phyloP scores from a whole-genome alignment of 2,329 filamentous ascomycete genomes.

The Aureobasidium sp. region DNA sequence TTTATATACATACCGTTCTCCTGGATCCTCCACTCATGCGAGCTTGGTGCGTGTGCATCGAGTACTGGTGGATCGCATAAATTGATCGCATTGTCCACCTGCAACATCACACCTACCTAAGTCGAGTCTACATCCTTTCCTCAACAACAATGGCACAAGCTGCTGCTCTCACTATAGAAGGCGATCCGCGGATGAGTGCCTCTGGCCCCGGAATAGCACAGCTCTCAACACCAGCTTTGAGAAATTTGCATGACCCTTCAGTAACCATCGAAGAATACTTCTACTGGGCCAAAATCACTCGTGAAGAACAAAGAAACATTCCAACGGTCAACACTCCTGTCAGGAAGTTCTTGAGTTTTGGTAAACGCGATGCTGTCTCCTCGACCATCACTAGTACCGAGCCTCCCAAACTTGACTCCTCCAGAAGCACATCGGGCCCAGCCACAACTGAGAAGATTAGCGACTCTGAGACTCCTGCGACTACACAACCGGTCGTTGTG shows the following conservation, averaged over 20 bases:
- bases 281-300: slow-evolving; percentile 33
- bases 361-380: not conserved
- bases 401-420: not conserved
- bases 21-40: not conserved
- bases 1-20: not conserved
- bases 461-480: not conserved
- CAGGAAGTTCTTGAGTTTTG: slow-evolving; percentile 16
- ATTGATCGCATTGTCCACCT: not conserved
- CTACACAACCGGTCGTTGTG: not conserved
- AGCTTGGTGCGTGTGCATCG: not conserved
- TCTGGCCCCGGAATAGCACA: not conserved
- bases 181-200: slow-evolving; percentile 1
- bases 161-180: slow-evolving; percentile 11
- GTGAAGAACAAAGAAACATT: slow-evolving; percentile 26
- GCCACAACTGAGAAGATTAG: not conserved
- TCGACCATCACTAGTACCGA: not conserved
- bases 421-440: not conserved
- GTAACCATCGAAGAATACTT: slow-evolving; percentile 35
- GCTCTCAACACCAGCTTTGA: not conserved
- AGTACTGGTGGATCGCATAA: not conserved
- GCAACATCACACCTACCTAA: not conserved
- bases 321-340: slow-evolving; percentile 17
- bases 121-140: not conserved
- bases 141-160: slow-evolving; percentile 1
- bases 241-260: slow-evolving; percentile 20